Evolutionary conservation across 768 basidiomycete species (phyloP).

Genomic region (Termitomyces sp.): DNA sequence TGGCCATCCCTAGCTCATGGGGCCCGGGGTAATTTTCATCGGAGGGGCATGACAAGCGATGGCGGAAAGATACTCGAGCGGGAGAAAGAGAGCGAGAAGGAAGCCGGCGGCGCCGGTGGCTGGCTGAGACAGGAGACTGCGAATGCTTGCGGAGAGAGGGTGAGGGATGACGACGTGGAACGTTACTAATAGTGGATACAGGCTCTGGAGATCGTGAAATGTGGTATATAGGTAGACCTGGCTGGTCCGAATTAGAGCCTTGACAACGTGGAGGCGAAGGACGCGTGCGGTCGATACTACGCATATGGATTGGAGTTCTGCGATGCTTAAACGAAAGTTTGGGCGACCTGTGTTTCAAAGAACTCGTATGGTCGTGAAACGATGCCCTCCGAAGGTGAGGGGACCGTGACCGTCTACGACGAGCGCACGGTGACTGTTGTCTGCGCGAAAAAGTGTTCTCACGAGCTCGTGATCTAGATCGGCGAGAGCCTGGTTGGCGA

Average conservation of each 20-base stretch:
- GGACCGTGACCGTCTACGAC: neutral
- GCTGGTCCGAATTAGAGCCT: neutral
- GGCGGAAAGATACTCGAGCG: neutral
- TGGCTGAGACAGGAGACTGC: neutral
- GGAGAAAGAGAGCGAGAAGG: constrained; percentile 3
- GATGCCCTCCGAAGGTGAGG: neutral
- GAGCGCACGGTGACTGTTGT: neutral
- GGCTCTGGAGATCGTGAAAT: neutral
- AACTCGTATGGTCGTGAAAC: neutral
- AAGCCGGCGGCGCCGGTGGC: neutral
- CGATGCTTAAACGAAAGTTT: neutral
- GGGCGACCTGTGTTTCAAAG: neutral
- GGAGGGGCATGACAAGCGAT: constrained; percentile 1
- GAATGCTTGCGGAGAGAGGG: neutral
- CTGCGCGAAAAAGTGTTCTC: neutral
- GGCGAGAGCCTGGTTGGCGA: neutral
- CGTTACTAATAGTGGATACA: neutral
- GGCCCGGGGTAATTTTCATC: neutral
- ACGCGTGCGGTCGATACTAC: constrained; percentile 5
- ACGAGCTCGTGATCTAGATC: neutral
- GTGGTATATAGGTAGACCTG: too few species aligned
- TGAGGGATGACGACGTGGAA: neutral
- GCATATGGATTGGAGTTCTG: constrained; percentile 9
- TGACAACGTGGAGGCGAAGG: neutral
- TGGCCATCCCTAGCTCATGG: neutral